These are phyloP conservation scores for Candida sithepensis DNA, from an alignment of 805 yeast species.

Conservation along the genomic window DNA sequence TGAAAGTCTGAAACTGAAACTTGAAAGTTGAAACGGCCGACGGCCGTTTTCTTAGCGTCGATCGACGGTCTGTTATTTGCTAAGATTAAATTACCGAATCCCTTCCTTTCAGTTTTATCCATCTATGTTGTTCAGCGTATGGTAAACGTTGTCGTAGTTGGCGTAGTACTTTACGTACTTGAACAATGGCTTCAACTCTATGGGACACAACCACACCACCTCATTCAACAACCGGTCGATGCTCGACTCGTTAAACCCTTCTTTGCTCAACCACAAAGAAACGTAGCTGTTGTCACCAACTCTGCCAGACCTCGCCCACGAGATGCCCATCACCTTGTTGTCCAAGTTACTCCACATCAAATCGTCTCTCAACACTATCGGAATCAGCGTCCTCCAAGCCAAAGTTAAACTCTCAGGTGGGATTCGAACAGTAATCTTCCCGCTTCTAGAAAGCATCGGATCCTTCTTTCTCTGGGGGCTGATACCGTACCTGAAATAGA, in stretches of 20 bases:
- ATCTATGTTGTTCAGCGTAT: conserved; percentile 11
- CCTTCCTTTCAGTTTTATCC: no score
- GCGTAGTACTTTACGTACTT: conserved; percentile 15
- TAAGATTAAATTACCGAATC: no score
- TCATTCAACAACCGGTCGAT: conserved; percentile 14
- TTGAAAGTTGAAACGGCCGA: no score
- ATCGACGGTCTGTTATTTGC: no score
- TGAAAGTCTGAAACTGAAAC: no score
- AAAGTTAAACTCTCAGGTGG: conserved; percentile 11
- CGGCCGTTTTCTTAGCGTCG: no score
- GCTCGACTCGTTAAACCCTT: conserved; percentile 11
- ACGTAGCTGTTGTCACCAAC: conserved; percentile 8
- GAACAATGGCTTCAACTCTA: conserved; percentile 17
- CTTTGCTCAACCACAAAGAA: conserved; percentile 16
- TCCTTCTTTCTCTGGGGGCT: conserved; percentile 18
- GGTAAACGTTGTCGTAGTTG: conserved; percentile 14
- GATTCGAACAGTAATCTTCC: conserved; percentile 13
- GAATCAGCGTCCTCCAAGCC: conserved; percentile 13
- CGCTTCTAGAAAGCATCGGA: conserved; percentile 16
- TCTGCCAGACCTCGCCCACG: conserved; percentile 14
- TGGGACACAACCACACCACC: conserved; percentile 12
- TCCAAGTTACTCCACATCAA: conserved; percentile 18
- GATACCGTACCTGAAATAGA: conserved; percentile 19
- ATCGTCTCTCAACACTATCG: conserved; percentile 14
- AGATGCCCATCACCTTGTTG: conserved; percentile 16